Percentiles rank a stretch among this genome's conserved stretches.
phyloP scores from a whole-genome alignment of 2,329 filamentous ascomycete genomes.

The Blastomyces parvus region DNA sequence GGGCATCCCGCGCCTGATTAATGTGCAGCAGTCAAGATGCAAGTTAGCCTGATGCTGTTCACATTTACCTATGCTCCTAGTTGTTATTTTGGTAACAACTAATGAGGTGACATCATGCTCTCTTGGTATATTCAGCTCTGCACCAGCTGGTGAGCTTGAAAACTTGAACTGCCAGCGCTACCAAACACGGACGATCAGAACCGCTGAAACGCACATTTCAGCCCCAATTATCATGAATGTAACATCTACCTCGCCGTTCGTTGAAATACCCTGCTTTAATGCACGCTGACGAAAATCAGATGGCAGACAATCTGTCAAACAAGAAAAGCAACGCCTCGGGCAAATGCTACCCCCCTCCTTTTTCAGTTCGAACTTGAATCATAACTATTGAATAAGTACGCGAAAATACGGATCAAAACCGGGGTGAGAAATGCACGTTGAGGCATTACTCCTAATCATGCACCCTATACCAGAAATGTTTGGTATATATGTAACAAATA shows the following conservation, averaged over 20 bases:
- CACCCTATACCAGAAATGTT: background rate
- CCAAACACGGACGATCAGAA: background rate
- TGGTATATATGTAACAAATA: background rate
- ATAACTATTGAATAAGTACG: background rate
- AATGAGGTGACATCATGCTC: background rate
- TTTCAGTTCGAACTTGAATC: background rate
- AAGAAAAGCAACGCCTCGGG: background rate
- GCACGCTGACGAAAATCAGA: background rate
- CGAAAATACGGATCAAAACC: background rate
- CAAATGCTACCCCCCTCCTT: background rate
- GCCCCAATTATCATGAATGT: background rate
- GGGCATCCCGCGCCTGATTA: background rate
- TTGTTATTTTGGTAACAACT: background rate
- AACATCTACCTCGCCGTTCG: background rate
- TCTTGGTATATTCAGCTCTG: background rate
- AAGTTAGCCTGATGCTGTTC: background rate
- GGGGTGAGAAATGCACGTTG: background rate
- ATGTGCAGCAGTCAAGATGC: no score
- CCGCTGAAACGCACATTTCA: background rate
- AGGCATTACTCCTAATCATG: background rate
- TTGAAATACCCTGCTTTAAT: background rate
- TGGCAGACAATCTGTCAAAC: background rate
- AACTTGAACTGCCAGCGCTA: background rate
- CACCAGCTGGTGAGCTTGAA: background rate
- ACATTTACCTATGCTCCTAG: background rate